These are phyloP conservation scores for Climacium dendroides DNA, from an alignment of 225 moss, liverwort and hornwort species.

Conservation along the genomic window DNA sequence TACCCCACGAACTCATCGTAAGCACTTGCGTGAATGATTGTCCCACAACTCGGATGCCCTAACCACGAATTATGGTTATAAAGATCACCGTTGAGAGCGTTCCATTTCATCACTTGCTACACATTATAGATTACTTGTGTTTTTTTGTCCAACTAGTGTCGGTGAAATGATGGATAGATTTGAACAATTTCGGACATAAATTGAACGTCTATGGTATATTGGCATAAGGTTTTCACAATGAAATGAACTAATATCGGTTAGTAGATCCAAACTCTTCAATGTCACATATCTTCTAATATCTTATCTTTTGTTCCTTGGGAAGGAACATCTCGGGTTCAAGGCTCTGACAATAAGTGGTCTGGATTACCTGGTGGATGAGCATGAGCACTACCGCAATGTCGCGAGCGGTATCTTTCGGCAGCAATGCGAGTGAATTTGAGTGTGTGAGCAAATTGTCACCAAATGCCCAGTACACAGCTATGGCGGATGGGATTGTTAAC, in stretches of 20 bases:
- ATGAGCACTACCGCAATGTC: conserved; percentile 28
- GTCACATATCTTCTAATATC: background rate
- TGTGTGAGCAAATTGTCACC: conserved; percentile 17
- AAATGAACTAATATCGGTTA: background rate
- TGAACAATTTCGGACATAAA: background rate
- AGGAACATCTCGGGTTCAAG: background rate
- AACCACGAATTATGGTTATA: background rate
- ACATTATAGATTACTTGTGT: background rate
- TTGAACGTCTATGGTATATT: background rate
- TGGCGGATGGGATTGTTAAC: conserved; percentile 19
- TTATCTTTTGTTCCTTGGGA: background rate
- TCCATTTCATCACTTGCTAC: background rate
- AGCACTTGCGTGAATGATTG: background rate
- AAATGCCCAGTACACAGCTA: conserved; percentile 26
- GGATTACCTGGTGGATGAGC: conserved; percentile 25
- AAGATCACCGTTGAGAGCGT: background rate
- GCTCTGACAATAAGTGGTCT: background rate
- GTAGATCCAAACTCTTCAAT: background rate
- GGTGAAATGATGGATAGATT: background rate
- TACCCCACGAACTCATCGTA: background rate
- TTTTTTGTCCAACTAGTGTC: background rate
- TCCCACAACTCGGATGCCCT: background rate
- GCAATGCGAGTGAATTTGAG: conserved; percentile 14
- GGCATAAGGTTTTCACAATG: background rate
- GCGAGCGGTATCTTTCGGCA: background rate